Percentiles rank a stretch among this genome's conserved stretches.
Evolutionary conservation across 345 rosid genomes (phyloP).

Genomic region (Acer yangbiense): DNA sequence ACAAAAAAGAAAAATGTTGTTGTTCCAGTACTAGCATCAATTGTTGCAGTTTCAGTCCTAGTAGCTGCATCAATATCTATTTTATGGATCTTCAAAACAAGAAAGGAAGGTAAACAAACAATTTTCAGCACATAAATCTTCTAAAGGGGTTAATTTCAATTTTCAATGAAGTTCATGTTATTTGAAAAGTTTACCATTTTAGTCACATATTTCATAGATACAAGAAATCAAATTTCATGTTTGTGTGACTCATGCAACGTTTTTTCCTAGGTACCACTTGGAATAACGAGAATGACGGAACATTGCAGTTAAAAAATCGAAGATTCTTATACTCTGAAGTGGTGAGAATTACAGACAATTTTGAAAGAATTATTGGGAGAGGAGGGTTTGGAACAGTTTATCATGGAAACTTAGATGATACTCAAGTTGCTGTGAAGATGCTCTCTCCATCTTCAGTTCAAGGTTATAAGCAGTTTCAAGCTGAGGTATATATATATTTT

Average conservation of each 20-base stretch:
- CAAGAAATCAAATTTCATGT: no score
- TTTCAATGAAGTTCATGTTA: no score
- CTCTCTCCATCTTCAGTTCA: conserved; percentile 41
- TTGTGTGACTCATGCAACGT: no score
- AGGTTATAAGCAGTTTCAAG: no score
- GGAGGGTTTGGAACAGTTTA: conserved; percentile 37
- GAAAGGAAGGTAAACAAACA: no score
- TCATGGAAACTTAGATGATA: conserved; percentile 32
- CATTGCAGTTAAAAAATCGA: background rate
- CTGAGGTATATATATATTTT: no score
- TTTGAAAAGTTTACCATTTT: no score
- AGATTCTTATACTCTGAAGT: conserved; percentile 22
- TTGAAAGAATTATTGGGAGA: conserved; percentile 24
- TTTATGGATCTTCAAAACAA: background rate
- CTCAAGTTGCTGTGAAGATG: conserved; percentile 53
- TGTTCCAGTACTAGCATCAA: background rate
- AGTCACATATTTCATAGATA: no score
- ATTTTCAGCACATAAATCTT: no score
- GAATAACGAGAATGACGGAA: no score
- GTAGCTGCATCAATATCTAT: background rate
- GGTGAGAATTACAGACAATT: conserved; percentile 24
- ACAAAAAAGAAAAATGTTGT: background rate
- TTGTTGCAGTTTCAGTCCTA: background rate
- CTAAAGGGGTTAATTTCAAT: background rate
- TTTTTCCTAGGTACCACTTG: no score